These are phyloP conservation scores for Candida loeiensis DNA, from an alignment of 805 yeast species.

Conservation along the genomic window DNA sequence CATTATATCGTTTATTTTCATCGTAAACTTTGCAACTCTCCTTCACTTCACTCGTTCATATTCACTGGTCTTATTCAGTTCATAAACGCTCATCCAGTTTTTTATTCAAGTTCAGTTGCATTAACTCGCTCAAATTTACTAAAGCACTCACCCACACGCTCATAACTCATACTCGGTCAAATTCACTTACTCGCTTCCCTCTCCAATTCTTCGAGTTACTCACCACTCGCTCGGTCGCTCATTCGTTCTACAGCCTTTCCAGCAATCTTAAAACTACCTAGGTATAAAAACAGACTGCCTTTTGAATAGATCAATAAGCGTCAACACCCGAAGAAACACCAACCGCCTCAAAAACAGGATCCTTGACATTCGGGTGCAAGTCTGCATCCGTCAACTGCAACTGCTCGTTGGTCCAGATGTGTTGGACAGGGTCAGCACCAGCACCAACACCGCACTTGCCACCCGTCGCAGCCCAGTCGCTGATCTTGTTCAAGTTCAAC, in stretches of 20 bases:
- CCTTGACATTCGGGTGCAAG: slow-evolving; percentile 62
- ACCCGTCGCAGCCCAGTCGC: slow-evolving; percentile 75
- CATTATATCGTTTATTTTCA: too few relatives aligned
- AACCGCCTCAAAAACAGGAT: slow-evolving; percentile 59
- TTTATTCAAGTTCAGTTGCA: too few relatives aligned
- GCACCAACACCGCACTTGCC: slow-evolving; percentile 92
- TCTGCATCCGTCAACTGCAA: slow-evolving; percentile 58
- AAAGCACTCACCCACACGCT: too few relatives aligned
- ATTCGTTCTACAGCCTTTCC: neutral
- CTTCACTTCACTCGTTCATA: too few relatives aligned
- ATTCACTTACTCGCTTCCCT: too few relatives aligned
- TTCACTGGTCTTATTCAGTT: too few relatives aligned
- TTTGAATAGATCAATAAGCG: slow-evolving; percentile 5
- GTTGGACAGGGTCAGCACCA: slow-evolving; percentile 44
- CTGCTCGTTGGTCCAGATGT: slow-evolving; percentile 87
- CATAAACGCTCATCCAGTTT: too few relatives aligned
- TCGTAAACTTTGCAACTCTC: too few relatives aligned
- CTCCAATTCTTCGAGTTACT: too few relatives aligned
- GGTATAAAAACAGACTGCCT: neutral
- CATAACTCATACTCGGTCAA: too few relatives aligned
- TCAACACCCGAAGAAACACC: slow-evolving; percentile 69
- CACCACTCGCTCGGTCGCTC: neutral
- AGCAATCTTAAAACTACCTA: too few relatives aligned
- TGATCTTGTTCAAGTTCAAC: slow-evolving; percentile 67
- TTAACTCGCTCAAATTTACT: too few relatives aligned